Evolutionary conservation across 2,329 filamentous ascomycete species (phyloP).

Genomic region (Colletotrichum sp.): DNA sequence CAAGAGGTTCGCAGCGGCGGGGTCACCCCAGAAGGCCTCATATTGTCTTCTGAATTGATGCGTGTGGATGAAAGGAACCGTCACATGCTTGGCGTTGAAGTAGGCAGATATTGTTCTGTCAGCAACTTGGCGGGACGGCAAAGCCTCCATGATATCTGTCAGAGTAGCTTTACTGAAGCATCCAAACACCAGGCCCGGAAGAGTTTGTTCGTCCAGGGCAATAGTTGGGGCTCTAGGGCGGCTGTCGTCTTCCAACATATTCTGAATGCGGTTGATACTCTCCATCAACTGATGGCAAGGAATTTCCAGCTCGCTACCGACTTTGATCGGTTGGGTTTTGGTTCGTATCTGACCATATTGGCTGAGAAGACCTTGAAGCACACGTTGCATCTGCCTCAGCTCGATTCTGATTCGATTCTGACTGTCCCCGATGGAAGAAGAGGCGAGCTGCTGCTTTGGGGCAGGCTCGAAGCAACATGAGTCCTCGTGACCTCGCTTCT

Average conservation of each 20-base stretch:
- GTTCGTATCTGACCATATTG: neutral
- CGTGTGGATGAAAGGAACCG: conserved; percentile 42
- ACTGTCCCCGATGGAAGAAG: neutral
- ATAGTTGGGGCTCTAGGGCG: neutral
- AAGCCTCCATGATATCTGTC: conserved; percentile 32
- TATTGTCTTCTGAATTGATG: conserved; percentile 53
- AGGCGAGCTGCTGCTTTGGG: neutral
- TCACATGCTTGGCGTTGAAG: conserved; percentile 42
- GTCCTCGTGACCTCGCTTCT: neutral
- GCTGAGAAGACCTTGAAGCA: conserved; percentile 38
- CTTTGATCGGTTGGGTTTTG: neutral
- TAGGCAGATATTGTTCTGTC: conserved; percentile 41
- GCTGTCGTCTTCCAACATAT: conserved; percentile 28
- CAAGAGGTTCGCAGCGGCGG: conserved; percentile 43
- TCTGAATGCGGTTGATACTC: conserved; percentile 37
- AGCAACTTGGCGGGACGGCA: conserved; percentile 40
- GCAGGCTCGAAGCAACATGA: neutral
- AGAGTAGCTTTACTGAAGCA: conserved; percentile 29
- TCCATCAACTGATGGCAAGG: neutral
- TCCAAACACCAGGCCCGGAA: conserved; percentile 35
- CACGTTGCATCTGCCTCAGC: conserved; percentile 42
- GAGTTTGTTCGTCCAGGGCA: neutral
- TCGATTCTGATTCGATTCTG: conserved; percentile 38
- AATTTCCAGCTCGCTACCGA: neutral
- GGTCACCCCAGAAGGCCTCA: conserved; percentile 49